Base-by-base conservation (phyloP, 1,284 basidiomycete genomes). In the Trichosporon faecale region DNA sequence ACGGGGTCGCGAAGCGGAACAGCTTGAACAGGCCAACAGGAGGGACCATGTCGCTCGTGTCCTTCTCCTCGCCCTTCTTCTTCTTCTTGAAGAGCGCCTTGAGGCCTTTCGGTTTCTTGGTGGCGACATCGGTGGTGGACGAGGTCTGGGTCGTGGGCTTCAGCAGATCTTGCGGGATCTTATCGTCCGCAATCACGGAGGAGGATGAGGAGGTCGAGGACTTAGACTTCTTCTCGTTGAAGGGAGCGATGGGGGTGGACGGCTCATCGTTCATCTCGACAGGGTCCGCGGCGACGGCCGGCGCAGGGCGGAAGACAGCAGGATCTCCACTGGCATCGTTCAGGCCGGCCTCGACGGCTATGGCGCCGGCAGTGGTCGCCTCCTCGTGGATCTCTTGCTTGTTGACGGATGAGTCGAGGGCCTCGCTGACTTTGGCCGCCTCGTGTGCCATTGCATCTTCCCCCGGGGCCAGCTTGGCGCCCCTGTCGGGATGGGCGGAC, bases 1-100 rank as follows among this genome's bases (percentile, higher is more conserved):
- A 60, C 4, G 66, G 70, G 3, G 77, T 82, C 2, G 80, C 75
- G 70, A 79, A 84, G 35, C 81, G 73, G 75, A 79, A 84, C 21
- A 84, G 75, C 25, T 69, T 65, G 61, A 78, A 71, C 31, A 83
- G 64, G 11, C 71, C 66, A 18, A 84, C 78, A 12, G 82, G 77
- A 66, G 68, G 68, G 66, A 67, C 25, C 21, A 37, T 23, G 27
- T 68, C 65, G 35, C 16, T 67, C 46, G 27, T 65, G 65, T 66
- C 65, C 61, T 70, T 66, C 31, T 64, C 64, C 21, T 61, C 63
- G 9, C 55, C 35, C 65, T 70, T 71, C n/a, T 44, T 31, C n/a
- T 44, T 31, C 61, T 66, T 70, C 40, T 46, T 37, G 52, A 69
- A 68, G n/a, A 49, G n/a, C 6, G 23, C 49, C 11, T 33, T 33